Evolutionary conservation across 352 stramenopile species (phyloP), one percentile per base, ranked within the genome.

Genomic region (Pythium phragmiticola): DNA sequence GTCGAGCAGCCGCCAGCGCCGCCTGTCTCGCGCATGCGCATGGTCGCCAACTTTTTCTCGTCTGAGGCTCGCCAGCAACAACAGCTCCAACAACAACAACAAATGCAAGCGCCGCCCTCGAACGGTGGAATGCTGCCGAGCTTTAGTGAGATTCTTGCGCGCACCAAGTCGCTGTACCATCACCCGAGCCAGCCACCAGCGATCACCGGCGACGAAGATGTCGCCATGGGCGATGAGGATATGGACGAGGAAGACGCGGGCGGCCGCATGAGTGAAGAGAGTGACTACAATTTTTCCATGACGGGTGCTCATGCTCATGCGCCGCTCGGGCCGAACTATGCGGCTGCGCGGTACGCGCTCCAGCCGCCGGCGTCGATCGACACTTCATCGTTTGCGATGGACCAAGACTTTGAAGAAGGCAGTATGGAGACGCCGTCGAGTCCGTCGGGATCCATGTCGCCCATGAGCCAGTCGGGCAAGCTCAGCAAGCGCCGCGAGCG

Each of bases 401-500:
- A 64, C 39, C 39, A 63, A n/a, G 37, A 43, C 7, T 12, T 12
- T 21, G 43, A 62, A 28, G 50, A 56, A 17, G 28, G 65, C 13
- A 47, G 45, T 30, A 79, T 81, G 74, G 71, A 77, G 17, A 70
- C 65, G 28, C 57, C 65, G 8, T 72, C 60, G 6, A 73, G 68
- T 26, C 71, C 68, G 7, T 65, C 66, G 43, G 66, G 66, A n/a
- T 77, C 76, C 0, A 68, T 74, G 45, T 88, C 81, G 4, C 78
- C 78, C 6, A 72, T 78, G 63, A 89, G 80, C 49, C 76, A 88
- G 57, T 75, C 74, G 4, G 82, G 77, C 48, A 80, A 88, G 49
- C 72, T 72, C 3, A 89, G 80, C 73, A 90, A 90, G 64, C 79
- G 82, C 33, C 85, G 85, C 51, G 85, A 94, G 53, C 79, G 85